A percentile compares a stretch with the other conserved stretches of the same genome.
phyloP scores from a whole-genome alignment of 148 eudicot species.

The Talinum fruticosum region DNA sequence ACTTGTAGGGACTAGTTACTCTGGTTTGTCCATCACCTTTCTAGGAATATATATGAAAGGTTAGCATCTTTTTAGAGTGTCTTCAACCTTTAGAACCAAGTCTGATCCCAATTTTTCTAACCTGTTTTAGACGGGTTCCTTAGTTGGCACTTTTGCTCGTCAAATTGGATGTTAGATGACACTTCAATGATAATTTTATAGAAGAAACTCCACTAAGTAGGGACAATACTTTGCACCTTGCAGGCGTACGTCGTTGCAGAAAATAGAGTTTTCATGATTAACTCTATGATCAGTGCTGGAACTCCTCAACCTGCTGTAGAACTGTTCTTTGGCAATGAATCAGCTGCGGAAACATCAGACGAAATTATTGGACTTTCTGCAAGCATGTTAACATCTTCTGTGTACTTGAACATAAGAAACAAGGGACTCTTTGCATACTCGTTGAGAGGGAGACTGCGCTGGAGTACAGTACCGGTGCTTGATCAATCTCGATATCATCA shows the following conservation, averaged over 20 bases:
- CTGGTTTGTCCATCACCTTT: background rate
- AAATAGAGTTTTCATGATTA: conserved; percentile 58
- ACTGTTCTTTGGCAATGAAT: conserved; percentile 52
- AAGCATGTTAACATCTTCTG: conserved; percentile 58
- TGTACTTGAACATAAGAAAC: conserved; percentile 53
- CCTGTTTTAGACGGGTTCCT: background rate
- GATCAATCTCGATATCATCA: conserved; percentile 64
- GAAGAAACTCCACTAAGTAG: background rate
- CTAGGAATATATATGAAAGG: too few relatives aligned
- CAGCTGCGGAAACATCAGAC: conserved; percentile 32
- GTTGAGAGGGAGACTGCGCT: conserved; percentile 49
- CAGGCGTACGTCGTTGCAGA: conserved; percentile 92
- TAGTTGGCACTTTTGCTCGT: background rate
- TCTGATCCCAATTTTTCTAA: background rate
- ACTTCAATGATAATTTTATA: background rate
- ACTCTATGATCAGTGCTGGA: conserved; percentile 34
- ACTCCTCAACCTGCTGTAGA: conserved; percentile 48
- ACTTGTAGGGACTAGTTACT: too few relatives aligned
- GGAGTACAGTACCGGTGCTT: conserved; percentile 66
- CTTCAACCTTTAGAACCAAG: background rate
- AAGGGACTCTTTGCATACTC: conserved; percentile 68
- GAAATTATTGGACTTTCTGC: conserved; percentile 72
- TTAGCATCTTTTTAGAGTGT: background rate
- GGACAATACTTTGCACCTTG: background rate
- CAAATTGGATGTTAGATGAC: background rate